A percentile compares a stretch with the other conserved stretches of the same genome.
phyloP scores from a whole-genome alignment of 2,329 filamentous ascomycete species.

The Davidsoniella neocaledoniae region DNA sequence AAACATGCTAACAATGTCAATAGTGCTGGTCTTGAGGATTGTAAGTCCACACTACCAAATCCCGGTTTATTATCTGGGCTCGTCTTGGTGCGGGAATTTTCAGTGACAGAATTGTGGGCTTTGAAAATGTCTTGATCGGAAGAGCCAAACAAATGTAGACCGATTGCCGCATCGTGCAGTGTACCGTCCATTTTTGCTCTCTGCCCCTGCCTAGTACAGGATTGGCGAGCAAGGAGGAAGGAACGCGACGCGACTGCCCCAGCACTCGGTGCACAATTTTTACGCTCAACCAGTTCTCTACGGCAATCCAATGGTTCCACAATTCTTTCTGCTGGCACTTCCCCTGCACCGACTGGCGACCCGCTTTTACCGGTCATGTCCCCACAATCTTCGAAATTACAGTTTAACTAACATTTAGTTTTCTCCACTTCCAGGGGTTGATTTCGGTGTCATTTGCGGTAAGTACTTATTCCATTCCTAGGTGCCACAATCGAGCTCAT shows the following conservation, averaged over 20 bases:
- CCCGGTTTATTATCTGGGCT: too few relatives aligned
- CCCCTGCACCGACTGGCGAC: too few relatives aligned
- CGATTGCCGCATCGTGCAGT: too few relatives aligned
- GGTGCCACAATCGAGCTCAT: neutral
- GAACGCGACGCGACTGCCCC: too few relatives aligned
- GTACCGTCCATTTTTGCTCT: too few relatives aligned
- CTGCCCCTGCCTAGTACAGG: neutral
- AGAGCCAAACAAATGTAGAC: too few relatives aligned
- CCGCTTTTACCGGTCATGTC: too few relatives aligned
- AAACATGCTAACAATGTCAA: slow-evolving; percentile 8
- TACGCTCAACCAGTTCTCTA: neutral
- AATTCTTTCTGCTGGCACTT: too few relatives aligned
- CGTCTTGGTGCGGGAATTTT: neutral
- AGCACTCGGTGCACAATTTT: too few relatives aligned
- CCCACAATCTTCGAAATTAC: too few relatives aligned
- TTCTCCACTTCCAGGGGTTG: slow-evolving; percentile 39
- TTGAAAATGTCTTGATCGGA: too few relatives aligned
- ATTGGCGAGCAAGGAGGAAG: neutral
- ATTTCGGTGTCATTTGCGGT: slow-evolving; percentile 79
- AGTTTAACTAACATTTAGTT: slow-evolving; percentile 9
- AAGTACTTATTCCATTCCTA: neutral
- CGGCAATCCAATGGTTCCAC: neutral
- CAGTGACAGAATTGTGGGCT: neutral
- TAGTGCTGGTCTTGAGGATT: slow-evolving; percentile 13
- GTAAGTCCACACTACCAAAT: slow-evolving; percentile 4